A percentile compares a stretch with the other conserved stretches of the same genome.
phyloP scores from a whole-genome alignment of 2,329 filamentous ascomycete genomes.

The Aspergillus awamori region DNA sequence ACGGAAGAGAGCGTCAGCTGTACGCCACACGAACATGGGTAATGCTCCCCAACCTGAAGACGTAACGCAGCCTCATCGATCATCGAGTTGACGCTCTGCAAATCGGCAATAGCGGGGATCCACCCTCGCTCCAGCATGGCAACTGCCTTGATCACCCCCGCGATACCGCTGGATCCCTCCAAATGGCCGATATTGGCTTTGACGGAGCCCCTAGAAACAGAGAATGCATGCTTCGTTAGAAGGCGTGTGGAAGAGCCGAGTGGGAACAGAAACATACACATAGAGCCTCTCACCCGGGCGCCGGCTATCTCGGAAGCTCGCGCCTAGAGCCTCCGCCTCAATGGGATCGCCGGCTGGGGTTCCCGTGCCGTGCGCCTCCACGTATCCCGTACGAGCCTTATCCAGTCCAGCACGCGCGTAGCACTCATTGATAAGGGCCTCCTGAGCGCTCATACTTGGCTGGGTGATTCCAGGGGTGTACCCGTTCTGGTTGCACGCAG shows the following conservation, averaged over 20 bases:
- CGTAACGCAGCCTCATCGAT: background rate
- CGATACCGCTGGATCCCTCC: background rate
- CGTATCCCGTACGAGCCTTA: background rate
- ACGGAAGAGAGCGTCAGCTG: too few species aligned
- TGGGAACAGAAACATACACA: background rate
- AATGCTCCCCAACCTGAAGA: background rate
- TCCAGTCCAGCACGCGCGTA: background rate
- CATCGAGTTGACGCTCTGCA: background rate
- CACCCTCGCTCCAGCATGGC: background rate
- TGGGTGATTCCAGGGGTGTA: background rate
- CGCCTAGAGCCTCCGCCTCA: background rate
- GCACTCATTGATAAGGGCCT: background rate
- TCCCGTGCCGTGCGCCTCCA: background rate
- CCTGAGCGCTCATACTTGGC: background rate
- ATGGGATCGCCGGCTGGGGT: background rate
- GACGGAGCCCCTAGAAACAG: background rate
- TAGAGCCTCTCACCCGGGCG: background rate
- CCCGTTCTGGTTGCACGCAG: background rate
- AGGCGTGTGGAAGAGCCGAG: background rate
- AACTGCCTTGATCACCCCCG: background rate
- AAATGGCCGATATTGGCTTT: background rate
- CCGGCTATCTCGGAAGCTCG: background rate
- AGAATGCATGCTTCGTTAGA: too few species aligned
- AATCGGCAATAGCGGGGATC: background rate
- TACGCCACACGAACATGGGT: too few species aligned